Conservation (phyloP, 805 yeast genomes). For the Blastobotrys parvus region DNA sequence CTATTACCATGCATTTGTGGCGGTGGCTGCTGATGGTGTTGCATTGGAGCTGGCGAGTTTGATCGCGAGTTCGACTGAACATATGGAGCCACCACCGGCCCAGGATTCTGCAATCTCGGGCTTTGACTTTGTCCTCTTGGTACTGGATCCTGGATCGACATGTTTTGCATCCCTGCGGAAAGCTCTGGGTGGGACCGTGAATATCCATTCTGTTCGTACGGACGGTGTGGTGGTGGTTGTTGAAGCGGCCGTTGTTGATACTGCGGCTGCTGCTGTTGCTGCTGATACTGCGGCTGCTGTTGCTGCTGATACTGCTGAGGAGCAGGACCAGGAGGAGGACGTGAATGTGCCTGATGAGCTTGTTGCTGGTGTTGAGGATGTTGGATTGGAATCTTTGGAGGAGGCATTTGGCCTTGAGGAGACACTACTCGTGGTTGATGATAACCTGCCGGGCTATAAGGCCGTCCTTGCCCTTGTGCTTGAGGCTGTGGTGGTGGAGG, state of each 20-base stretch:
- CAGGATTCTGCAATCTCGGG: constrained; percentile 4
- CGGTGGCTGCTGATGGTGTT: constrained; percentile 9
- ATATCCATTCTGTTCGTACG: background rate
- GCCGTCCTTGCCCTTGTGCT: background rate
- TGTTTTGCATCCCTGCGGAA: constrained; percentile 6
- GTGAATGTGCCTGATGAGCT: background rate
- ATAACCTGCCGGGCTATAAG: background rate
- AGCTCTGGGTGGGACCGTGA: constrained; percentile 13
- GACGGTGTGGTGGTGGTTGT: background rate
- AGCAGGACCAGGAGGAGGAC: background rate
- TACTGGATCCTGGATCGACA: constrained; percentile 6
- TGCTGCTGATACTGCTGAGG: too few relatives aligned
- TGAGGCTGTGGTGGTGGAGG: constrained; percentile 4
- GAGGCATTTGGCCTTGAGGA: too few relatives aligned
- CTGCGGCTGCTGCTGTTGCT: too few relatives aligned
- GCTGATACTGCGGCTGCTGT: too few relatives aligned
- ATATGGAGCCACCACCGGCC: constrained; percentile 8
- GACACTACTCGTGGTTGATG: too few relatives aligned
- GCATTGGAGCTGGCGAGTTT: constrained; percentile 2
- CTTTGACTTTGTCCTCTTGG: background rate
- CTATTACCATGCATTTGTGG: background rate
- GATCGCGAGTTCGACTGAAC: constrained; percentile 5
- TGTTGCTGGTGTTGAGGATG: constrained; percentile 4
- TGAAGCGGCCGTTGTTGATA: background rate
- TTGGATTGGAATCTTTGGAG: background rate